Evolutionary conservation across 108 stramenopile species (phyloP).

Genomic region (Mayamaea pseudoterrestris): DNA sequence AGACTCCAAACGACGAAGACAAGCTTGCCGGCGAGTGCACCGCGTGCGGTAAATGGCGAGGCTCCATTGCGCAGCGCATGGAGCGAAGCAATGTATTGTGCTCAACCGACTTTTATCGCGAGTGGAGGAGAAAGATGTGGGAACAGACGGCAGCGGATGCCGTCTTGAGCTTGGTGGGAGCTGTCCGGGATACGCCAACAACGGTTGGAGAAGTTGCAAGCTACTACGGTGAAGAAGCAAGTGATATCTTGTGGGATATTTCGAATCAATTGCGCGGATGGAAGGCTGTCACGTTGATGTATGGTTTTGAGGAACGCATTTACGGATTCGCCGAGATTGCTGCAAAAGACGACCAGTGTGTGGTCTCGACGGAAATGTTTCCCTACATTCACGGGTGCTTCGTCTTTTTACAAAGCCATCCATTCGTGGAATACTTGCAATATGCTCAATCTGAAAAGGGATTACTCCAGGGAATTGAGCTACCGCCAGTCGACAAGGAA

Average conservation of each 20-base stretch:
- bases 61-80: conserved; percentile 52
- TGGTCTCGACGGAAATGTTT: conserved; percentile 50
- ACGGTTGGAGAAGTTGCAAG: conserved; percentile 55
- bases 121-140: conserved; percentile 80
- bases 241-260: conserved; percentile 75
- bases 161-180: conserved; percentile 55
- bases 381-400: conserved; percentile 42
- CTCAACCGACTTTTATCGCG: conserved; percentile 59
- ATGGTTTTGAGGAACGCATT: conserved; percentile 75
- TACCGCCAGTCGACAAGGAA: conserved; percentile 23
- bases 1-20: conserved; percentile 46
- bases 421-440: conserved; percentile 49
- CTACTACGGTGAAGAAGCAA: conserved; percentile 67
- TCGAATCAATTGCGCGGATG: conserved; percentile 49
- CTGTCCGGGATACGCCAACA: conserved; percentile 57
- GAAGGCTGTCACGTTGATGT: conserved; percentile 63
- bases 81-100: conserved; percentile 45
- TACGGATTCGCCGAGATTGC: conserved; percentile 55
- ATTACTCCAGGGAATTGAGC: conserved; percentile 24
- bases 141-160: conserved; percentile 56
- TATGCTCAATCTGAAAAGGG: conserved; percentile 55
- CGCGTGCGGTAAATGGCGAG: conserved; percentile 76
- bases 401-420: conserved; percentile 31
- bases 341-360: conserved; percentile 37
- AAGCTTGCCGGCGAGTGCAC: conserved; percentile 66